phyloP scores from a whole-genome alignment of 2,329 filamentous ascomycete species.

The Aureobasidium lini region DNA sequence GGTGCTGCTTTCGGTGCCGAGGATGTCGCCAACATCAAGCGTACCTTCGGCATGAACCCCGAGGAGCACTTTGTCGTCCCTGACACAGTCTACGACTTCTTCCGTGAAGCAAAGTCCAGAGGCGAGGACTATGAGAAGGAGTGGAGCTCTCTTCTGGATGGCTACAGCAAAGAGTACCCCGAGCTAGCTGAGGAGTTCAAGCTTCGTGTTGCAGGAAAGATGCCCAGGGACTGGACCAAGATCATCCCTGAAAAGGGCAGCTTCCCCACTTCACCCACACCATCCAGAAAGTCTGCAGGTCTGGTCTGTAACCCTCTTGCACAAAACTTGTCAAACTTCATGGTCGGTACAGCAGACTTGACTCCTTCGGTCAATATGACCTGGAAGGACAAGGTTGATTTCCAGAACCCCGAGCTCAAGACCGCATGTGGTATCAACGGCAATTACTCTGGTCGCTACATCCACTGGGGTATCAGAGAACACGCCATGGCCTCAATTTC shows the following conservation, averaged over 20 bases:
- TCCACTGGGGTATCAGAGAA: constrained; percentile 55
- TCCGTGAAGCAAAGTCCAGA: constrained; percentile 38
- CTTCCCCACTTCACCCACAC: constrained; percentile 41
- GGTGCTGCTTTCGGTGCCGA: constrained; percentile 50
- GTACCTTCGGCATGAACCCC: constrained; percentile 42
- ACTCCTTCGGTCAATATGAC: constrained; percentile 32
- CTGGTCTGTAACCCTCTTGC: constrained; percentile 33
- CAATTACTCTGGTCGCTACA: constrained; percentile 41
- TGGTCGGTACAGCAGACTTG: constrained; percentile 33
- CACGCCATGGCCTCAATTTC: constrained; percentile 53
- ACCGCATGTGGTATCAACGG: constrained; percentile 45
- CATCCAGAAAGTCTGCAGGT: constrained; percentile 45
- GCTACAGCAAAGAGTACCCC: constrained; percentile 40
- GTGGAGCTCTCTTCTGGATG: constrained; percentile 41
- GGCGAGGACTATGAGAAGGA: constrained; percentile 41
- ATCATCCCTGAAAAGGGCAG: constrained; percentile 40
- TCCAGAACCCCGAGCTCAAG: constrained; percentile 34
- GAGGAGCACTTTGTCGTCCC: constrained; percentile 30
- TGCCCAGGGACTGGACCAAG: constrained; percentile 42
- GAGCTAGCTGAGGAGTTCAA: constrained; percentile 45
- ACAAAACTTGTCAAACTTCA: constrained; percentile 26
- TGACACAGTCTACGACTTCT: constrained; percentile 46
- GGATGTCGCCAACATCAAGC: constrained; percentile 51
- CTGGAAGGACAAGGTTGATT: constrained; percentile 42
- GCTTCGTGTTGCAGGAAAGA: constrained; percentile 40